Evolutionary conservation across 2,329 filamentous ascomycete genomes (phyloP).

Genomic region (Epichloe gansuensis): DNA sequence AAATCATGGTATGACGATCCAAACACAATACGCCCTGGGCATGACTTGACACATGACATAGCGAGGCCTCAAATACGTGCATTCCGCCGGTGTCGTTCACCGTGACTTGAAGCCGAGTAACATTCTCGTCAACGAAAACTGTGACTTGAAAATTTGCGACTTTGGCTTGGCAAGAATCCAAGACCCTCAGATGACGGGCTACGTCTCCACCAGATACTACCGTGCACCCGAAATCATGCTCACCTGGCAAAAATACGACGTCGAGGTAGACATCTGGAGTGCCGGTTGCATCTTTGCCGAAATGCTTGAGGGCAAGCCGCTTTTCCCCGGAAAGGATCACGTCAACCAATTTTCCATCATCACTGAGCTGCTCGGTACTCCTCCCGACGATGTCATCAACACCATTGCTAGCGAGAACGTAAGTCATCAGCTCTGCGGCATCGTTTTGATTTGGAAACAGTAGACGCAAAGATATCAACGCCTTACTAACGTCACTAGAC

Average conservation of each 20-base stretch:
- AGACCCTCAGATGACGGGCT: slow-evolving; percentile 98
- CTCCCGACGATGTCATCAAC: slow-evolving; percentile 95
- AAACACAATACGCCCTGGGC: too few species aligned
- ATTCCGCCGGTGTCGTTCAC: slow-evolving; percentile 95
- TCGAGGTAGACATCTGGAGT: slow-evolving; percentile 99
- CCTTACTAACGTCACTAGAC: slow-evolving; percentile 42
- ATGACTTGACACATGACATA: slow-evolving; percentile 24
- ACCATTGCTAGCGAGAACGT: slow-evolving; percentile 98
- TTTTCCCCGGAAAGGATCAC: slow-evolving; percentile 98
- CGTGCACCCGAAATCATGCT: slow-evolving; percentile 99
- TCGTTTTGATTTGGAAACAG: background rate
- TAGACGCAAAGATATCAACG: background rate
- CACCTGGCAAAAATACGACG: slow-evolving; percentile 99
- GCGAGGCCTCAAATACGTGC: slow-evolving; percentile 97
- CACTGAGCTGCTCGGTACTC: slow-evolving; percentile 89
- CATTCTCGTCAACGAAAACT: slow-evolving; percentile 99
- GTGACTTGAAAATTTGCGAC: slow-evolving; percentile 98
- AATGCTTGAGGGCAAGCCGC: slow-evolving; percentile 95
- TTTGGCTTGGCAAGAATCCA: slow-evolving; percentile 96
- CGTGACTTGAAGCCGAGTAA: slow-evolving; percentile 97
- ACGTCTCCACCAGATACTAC: slow-evolving; percentile 98
- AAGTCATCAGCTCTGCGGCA: slow-evolving; percentile 21
- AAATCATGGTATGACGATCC: slow-evolving; percentile 65
- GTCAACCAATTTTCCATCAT: slow-evolving; percentile 99
- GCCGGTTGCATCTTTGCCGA: slow-evolving; percentile 98